These are phyloP conservation scores for Maudiozyma turicensis DNA, from an alignment of 805 yeast genomes.

Conservation along the genomic window DNA sequence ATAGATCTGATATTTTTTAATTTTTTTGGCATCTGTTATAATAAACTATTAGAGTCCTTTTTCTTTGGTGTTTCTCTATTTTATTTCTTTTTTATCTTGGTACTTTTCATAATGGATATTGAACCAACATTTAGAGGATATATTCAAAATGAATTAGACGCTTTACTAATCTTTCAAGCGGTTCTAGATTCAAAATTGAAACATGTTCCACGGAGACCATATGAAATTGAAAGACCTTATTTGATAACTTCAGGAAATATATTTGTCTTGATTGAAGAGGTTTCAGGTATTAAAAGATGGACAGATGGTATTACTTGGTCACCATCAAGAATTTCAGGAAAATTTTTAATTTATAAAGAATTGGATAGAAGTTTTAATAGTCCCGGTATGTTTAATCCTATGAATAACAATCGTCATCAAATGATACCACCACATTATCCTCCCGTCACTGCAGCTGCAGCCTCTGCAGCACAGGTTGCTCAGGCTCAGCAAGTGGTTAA, in stretches of 20 bases:
- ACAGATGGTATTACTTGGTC: conserved; percentile 92
- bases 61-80: background rate
- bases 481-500: background rate
- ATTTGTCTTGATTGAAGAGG: conserved; percentile 75
- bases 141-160: conserved; percentile 74
- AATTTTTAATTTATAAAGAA: conserved; percentile 77
- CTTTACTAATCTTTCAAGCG: conserved; percentile 69
- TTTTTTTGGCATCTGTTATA: no score
- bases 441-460: background rate
- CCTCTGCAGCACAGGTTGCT: background rate
- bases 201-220: conserved; percentile 67
- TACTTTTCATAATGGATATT: conserved; percentile 15
- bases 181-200: conserved; percentile 48
- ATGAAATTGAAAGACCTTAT: conserved; percentile 57
- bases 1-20: no score
- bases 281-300: conserved; percentile 82
- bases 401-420: background rate
- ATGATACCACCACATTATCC: background rate
- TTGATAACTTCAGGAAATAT: conserved; percentile 69
- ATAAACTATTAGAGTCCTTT: no score
- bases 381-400: background rate
- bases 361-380: conserved; percentile 9
- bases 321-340: conserved; percentile 77
- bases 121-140: conserved; percentile 62
- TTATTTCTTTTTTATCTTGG: background rate